Evolutionary conservation across 2,329 filamentous ascomycete species (phyloP).

Genomic region (Fusarium chuoi): DNA sequence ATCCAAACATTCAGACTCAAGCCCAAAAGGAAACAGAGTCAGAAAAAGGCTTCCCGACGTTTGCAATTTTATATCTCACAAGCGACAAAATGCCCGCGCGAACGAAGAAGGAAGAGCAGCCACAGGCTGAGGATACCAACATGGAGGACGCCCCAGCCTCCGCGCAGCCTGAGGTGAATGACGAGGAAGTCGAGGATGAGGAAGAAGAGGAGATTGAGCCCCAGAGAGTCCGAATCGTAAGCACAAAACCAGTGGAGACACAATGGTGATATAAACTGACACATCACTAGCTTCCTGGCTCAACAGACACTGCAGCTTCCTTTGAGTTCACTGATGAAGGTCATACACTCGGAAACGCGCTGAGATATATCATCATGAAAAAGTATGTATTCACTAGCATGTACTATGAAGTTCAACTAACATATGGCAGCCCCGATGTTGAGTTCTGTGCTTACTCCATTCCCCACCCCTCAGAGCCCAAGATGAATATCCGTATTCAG

Average conservation of each 20-base stretch:
- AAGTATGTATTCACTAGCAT: conserved; percentile 71
- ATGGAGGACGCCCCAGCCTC: conserved; percentile 60
- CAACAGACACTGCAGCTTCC: conserved; percentile 87
- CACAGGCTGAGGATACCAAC: conserved; percentile 48
- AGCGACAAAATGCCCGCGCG: conserved; percentile 52
- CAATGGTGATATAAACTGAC: conserved; percentile 9
- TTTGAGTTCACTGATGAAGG: conserved; percentile 96
- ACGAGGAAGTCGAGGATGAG: conserved; percentile 54
- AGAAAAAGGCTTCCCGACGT: neutral
- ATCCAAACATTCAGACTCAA: conserved; percentile 1
- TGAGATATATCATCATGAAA: conserved; percentile 98
- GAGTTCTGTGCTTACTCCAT: conserved; percentile 99
- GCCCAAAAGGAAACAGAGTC: neutral
- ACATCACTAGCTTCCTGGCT: conserved; percentile 76
- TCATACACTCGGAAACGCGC: conserved; percentile 92
- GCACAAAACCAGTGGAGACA: conserved; percentile 24
- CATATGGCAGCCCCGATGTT: conserved; percentile 79
- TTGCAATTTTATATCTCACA: neutral
- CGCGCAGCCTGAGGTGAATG: conserved; percentile 48
- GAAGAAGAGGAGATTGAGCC: conserved; percentile 58
- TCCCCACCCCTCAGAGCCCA: conserved; percentile 92
- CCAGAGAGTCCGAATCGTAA: conserved; percentile 72
- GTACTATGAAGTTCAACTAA: neutral
- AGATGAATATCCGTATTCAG: conserved; percentile 98
- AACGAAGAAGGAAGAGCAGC: conserved; percentile 50